These are phyloP conservation scores for Rosa multiflora DNA, from an alignment of 306 rosid genomes.

Conservation along the genomic window DNA sequence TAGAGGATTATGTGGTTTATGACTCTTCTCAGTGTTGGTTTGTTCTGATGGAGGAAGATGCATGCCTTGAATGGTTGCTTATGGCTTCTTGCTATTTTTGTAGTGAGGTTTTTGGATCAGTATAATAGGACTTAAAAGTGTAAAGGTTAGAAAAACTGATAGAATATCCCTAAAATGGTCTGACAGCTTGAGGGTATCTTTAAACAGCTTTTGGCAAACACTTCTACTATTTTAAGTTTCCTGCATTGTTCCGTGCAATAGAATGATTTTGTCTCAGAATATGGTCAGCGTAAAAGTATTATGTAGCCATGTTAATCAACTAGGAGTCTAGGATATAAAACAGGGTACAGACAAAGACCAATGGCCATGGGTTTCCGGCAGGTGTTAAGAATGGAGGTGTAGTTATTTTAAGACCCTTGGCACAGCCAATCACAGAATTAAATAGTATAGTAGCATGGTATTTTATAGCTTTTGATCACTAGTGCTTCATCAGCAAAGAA, in stretches of 20 bases:
- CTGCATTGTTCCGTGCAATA: too few species aligned
- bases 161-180: too few species aligned
- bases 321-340: too few species aligned
- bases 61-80: background rate
- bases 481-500: background rate
- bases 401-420: background rate
- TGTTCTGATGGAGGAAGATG: background rate
- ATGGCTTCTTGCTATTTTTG: background rate
- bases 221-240: too few species aligned
- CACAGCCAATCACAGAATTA: background rate
- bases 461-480: background rate
- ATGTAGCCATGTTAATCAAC: too few species aligned
- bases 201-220: too few species aligned
- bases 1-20: background rate
- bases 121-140: background rate
- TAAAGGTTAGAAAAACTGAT: background rate
- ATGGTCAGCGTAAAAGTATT: too few species aligned
- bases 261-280: too few species aligned
- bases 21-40: background rate
- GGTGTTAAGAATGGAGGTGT: background rate
- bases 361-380: background rate
- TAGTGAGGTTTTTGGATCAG: background rate
- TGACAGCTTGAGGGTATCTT: too few species aligned
- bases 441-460: background rate
- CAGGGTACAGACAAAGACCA: background rate